A percentile compares a stretch with the other conserved stretches of the same genome.
These are phyloP conservation scores for Cytospora piceicola DNA, from an alignment of 2,329 filamentous ascomycete species.

Conservation along the genomic window DNA sequence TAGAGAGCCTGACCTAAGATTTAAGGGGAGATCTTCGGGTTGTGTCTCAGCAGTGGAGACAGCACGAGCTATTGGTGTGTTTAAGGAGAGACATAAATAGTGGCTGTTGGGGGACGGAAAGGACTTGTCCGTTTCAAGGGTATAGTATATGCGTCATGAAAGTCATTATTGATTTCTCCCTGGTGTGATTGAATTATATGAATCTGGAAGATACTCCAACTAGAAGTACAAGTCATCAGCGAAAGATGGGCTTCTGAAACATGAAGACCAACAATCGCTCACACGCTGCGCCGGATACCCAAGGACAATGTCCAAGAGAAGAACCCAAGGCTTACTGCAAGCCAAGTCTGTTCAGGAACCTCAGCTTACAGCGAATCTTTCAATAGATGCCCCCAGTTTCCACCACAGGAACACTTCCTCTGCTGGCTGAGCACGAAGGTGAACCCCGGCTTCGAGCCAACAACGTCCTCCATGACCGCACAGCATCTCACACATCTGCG, in stretches of 20 bases:
- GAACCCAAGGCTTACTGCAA: background rate
- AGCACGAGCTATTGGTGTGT: background rate
- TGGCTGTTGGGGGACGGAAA: background rate
- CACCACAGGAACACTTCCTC: conserved; percentile 59
- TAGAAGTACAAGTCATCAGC: too few species aligned
- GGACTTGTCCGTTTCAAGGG: conserved; percentile 17
- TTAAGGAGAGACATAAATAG: background rate
- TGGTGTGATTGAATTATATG: background rate
- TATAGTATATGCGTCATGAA: background rate
- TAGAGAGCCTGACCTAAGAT: too few species aligned
- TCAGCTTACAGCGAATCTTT: conserved; percentile 30
- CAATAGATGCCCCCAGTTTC: conserved; percentile 53
- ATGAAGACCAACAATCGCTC: background rate
- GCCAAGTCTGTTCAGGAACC: background rate
- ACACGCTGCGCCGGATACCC: background rate
- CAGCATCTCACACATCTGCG: conserved; percentile 64
- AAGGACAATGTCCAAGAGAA: background rate
- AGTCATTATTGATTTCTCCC: background rate
- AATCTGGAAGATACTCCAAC: background rate
- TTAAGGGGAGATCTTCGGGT: too few species aligned
- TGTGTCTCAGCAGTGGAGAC: too few species aligned
- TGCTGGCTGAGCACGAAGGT: conserved; percentile 59
- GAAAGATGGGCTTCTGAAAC: too few species aligned
- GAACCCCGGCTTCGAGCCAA: conserved; percentile 51
- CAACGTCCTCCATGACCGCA: conserved; percentile 66